Evolutionary conservation across 2,329 filamentous ascomycete genomes (phyloP), one percentile per base, ranked within the genome.

Genomic region (Hypoxylon sp.): DNA sequence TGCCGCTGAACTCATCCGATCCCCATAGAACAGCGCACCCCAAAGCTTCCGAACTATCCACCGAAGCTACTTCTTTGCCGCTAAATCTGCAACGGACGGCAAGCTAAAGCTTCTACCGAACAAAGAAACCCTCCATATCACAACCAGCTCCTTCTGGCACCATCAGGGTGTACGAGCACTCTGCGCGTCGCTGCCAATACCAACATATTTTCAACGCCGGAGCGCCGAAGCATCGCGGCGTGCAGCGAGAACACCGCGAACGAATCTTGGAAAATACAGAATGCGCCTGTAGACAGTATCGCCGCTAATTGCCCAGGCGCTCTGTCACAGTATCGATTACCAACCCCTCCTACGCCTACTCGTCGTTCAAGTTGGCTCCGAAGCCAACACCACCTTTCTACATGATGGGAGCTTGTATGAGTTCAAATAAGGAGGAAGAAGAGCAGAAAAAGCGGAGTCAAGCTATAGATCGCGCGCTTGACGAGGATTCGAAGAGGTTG

Each of bases 401-500:
- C 70, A 72, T 70, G 69, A 99, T 99, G 96, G 96, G 96, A 81
- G 88, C 87, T 74, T 99, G 96, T 84, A 92, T 97, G 88, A 97
- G 93, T 82, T 90, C 90, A 71, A 91, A 87, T 78, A 91, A 90
- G 78, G 93, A 93, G 78, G 93, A 96, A 83, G 88, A 86, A 78
- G 93, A 97, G 78, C 90, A 93, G 85, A 97, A 96, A 87, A 97
- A 98, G 85, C 89, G 92, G 80, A 97, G 93, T 80, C 93, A 97
- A 81, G 91, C 91, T 79, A 99, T 99, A 77, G 96, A 99, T 81
- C 92, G 91, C 80, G 91, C 88, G 74, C 85, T 99, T 67, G 95
- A 98, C 79, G 95, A 98, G 78, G 96, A 99, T 80, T 96, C 93
- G 54, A 93, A 93, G 80, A 88, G 92, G 79, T 84, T 98, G 84